phyloP scores from a whole-genome alignment of 2,329 filamentous ascomycete genomes.

The Talaromyces sp. region DNA sequence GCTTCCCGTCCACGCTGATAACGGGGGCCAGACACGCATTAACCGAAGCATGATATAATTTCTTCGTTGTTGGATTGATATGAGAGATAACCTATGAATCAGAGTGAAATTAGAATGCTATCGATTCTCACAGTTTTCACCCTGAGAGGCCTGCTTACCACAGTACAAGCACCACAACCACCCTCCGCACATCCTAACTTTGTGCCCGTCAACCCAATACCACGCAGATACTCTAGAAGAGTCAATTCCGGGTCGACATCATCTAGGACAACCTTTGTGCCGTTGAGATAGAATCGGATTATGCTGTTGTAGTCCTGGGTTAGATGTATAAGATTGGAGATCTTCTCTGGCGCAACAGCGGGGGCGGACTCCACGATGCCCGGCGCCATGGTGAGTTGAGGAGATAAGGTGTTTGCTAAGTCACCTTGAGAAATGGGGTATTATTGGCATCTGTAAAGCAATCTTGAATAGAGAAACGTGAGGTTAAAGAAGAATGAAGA shows the following conservation, averaged over 20 bases:
- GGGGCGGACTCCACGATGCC: constrained; percentile 45
- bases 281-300: constrained; percentile 88
- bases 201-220: constrained; percentile 88
- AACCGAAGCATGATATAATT: constrained; percentile 92
- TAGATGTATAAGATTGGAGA: constrained; percentile 53
- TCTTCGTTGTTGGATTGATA: constrained; percentile 83
- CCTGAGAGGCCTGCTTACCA: constrained; percentile 53
- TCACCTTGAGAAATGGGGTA: not conserved
- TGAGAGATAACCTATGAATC: constrained; percentile 71
- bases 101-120: constrained; percentile 22
- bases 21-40: constrained; percentile 94
- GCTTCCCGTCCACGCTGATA: constrained; percentile 90
- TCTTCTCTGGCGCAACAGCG: constrained; percentile 43
- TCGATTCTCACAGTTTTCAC: not conserved
- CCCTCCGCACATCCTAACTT: constrained; percentile 96
- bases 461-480: not conserved
- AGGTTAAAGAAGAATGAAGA: not conserved
- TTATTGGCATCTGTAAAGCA: not conserved
- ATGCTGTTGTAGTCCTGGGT: constrained; percentile 80
- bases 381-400: constrained; percentile 49
- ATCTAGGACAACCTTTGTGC: constrained; percentile 80
- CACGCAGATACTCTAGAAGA: constrained; percentile 84
- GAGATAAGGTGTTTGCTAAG: not conserved
- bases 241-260: constrained; percentile 87
- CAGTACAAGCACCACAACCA: constrained; percentile 92